phyloP scores from a whole-genome alignment of 192 early-diverging fungal genomes.

The Coemansia sp. region DNA sequence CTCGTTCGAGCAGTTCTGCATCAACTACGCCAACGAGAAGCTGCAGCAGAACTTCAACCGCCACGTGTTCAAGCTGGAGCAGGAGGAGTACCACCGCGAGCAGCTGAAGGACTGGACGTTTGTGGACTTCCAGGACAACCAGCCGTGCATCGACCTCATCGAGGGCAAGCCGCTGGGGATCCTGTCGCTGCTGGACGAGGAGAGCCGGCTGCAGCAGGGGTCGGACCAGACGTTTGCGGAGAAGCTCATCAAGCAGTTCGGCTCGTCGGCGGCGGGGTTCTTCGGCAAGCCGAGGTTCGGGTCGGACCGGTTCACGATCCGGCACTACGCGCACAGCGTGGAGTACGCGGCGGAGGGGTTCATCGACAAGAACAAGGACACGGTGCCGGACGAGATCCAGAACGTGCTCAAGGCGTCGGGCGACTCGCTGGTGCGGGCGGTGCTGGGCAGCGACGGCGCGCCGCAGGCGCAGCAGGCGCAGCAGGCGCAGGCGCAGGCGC shows the following conservation, averaged over 20 bases:
- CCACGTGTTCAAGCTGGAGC: slow-evolving; percentile 98
- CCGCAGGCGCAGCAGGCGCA: too few relatives aligned
- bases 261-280: slow-evolving; percentile 25
- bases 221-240: slow-evolving; percentile 81
- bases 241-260: slow-evolving; percentile 87
- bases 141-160: slow-evolving; percentile 98
- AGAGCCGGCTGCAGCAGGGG: slow-evolving; percentile 81
- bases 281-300: slow-evolving; percentile 93
- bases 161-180: slow-evolving; percentile 89
- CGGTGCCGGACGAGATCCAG: slow-evolving; percentile 89
- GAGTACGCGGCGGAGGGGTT: slow-evolving; percentile 92
- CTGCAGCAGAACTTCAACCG: slow-evolving; percentile 98
- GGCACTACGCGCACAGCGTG: slow-evolving; percentile 95
- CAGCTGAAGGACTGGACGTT: slow-evolving; percentile 93
- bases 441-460: slow-evolving; percentile 49
- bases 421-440: slow-evolving; percentile 79
- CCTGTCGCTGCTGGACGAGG: slow-evolving; percentile 94
- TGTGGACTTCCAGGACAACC: slow-evolving; percentile 98
- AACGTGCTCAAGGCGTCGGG: slow-evolving; percentile 71
- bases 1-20: slow-evolving; percentile 99
- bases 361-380: slow-evolving; percentile 98
- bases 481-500: background rate
- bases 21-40: slow-evolving; percentile 97
- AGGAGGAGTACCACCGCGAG: slow-evolving; percentile 97
- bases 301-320: slow-evolving; percentile 83